Conservation (phyloP, 768 basidiomycete species). For the Lyophyllum atratum region DNA sequence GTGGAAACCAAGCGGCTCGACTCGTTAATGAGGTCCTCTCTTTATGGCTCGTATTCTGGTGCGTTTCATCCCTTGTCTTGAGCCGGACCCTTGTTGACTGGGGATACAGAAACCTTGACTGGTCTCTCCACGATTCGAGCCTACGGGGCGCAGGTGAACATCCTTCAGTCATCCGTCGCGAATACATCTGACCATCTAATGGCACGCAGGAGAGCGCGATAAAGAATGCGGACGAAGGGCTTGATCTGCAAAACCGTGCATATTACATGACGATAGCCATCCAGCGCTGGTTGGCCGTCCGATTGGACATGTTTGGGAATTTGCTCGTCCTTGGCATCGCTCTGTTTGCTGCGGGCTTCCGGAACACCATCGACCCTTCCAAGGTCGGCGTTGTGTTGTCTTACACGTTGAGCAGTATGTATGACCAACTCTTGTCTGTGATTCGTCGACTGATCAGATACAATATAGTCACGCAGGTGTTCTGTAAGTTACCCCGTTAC, state of each 20-base stretch:
- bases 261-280: constrained; percentile 67
- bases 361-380: constrained; percentile 54
- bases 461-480: constrained; percentile 48
- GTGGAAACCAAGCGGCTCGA: constrained; percentile 69
- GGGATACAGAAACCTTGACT: constrained; percentile 55
- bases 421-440: neutral
- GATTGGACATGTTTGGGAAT: constrained; percentile 69
- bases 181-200: neutral
- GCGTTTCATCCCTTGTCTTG: constrained; percentile 7
- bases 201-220: constrained; percentile 44
- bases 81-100: neutral
- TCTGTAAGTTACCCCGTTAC: constrained; percentile 48
- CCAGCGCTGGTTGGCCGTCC: constrained; percentile 63
- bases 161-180: neutral
- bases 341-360: constrained; percentile 66
- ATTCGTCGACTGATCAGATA: neutral
- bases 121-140: constrained; percentile 66
- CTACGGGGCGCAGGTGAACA: constrained; percentile 51
- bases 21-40: constrained; percentile 56
- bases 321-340: constrained; percentile 67
- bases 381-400: constrained; percentile 64
- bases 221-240: constrained; percentile 48
- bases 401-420: constrained; percentile 55
- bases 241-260: constrained; percentile 63
- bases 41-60: constrained; percentile 64